Percentiles rank a stretch among this genome's conserved stretches.
Evolutionary conservation across 148 eudicot species (phyloP).

Genomic region (Camellia granthamiana): DNA sequence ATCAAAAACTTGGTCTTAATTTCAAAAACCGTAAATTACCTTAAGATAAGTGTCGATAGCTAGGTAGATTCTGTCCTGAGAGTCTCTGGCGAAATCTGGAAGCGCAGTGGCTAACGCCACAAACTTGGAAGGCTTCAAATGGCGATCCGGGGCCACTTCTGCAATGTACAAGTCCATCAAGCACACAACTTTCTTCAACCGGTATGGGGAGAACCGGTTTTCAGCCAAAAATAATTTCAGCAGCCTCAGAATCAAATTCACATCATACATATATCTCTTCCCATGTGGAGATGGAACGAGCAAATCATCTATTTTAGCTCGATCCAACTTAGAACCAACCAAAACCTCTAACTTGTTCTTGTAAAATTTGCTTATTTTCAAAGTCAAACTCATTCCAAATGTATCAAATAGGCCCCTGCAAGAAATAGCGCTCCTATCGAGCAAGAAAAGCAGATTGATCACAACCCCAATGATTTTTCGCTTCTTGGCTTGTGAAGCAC

Average conservation of each 20-base stretch:
- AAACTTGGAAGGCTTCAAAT: conserved; percentile 49
- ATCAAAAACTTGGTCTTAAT: not conserved
- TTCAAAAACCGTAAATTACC: conserved; percentile 31
- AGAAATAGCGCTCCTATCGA: conserved; percentile 38
- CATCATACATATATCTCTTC: conserved; percentile 33
- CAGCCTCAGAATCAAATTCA: conserved; percentile 43
- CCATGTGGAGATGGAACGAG: conserved; percentile 38
- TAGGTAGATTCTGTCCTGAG: conserved; percentile 42
- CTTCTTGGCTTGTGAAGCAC: conserved; percentile 22
- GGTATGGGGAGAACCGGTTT: conserved; percentile 18
- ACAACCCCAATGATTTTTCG: conserved; percentile 31
- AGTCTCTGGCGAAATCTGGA: conserved; percentile 51
- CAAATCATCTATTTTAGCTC: conserved; percentile 49
- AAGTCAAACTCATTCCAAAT: conserved; percentile 31
- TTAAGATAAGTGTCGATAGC: conserved; percentile 51
- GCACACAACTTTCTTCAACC: conserved; percentile 42
- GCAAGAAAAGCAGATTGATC: conserved; percentile 33
- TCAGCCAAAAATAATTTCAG: conserved; percentile 34
- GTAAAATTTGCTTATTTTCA: conserved; percentile 25
- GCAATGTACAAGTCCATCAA: conserved; percentile 52
- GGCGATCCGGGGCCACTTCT: conserved; percentile 58
- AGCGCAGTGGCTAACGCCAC: conserved; percentile 32
- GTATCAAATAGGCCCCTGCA: conserved; percentile 34
- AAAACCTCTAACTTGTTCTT: conserved; percentile 36
- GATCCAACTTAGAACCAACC: conserved; percentile 57